Percentiles rank a stretch among this genome's conserved stretches.
phyloP scores from a whole-genome alignment of 106 monocot species.

The Dendrobium chrysotoxum region DNA sequence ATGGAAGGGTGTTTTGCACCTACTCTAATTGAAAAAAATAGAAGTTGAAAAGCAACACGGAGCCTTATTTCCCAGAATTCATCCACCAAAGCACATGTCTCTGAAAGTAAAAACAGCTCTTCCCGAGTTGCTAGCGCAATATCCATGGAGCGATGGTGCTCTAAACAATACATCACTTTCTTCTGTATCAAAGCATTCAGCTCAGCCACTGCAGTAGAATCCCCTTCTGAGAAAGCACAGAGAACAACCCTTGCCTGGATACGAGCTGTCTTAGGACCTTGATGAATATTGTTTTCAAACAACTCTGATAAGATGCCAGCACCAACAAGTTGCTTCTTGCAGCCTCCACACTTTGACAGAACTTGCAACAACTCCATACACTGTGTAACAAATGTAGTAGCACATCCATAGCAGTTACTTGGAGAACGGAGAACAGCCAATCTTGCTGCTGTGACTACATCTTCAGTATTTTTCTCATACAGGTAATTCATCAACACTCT shows the following conservation, averaged over 20 bases:
- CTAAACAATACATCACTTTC: conserved; percentile 95
- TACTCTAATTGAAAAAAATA: conserved; percentile 89
- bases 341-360: conserved; percentile 59
- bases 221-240: conserved; percentile 87
- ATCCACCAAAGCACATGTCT: conserved; percentile 85
- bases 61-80: conserved; percentile 95
- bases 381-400: conserved; percentile 76
- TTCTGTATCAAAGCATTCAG: conserved; percentile 84
- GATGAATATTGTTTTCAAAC: conserved; percentile 96
- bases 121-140: conserved; percentile 83
- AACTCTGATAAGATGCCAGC: conserved; percentile 84
- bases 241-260: conserved; percentile 80
- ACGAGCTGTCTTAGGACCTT: conserved; percentile 86
- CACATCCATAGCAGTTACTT: conserved; percentile 96
- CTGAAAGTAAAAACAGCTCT: conserved; percentile 83
- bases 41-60: conserved; percentile 82
- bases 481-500: conserved; percentile 81
- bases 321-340: conserved; percentile 84
- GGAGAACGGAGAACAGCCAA: conserved; percentile 54
- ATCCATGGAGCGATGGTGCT: conserved; percentile 97
- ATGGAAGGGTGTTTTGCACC: conserved; percentile 96
- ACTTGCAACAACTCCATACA: conserved; percentile 87
- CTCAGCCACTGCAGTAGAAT: conserved; percentile 73
- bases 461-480: conserved; percentile 71
- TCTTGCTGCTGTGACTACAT: conserved; percentile 20